These are phyloP conservation scores for Fusarium sp. DNA, from an alignment of 2,329 filamentous ascomycete species.

Conservation along the genomic window DNA sequence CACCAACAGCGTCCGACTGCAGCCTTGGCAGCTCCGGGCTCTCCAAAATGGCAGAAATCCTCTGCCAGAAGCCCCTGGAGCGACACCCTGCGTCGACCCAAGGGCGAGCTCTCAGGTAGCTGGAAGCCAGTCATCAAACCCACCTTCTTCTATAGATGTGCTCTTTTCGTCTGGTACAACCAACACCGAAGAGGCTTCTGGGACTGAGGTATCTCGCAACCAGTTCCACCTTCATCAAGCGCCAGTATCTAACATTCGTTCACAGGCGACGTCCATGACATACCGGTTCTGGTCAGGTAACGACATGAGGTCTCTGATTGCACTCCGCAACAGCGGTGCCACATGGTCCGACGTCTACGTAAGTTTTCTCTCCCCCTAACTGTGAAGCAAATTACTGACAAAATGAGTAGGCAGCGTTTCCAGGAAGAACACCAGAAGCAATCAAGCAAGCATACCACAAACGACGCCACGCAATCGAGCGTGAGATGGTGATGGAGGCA, in stretches of 20 bases:
- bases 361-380: rapidly evolving
- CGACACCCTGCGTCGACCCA: constrained; percentile 1
- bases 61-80: constrained; percentile 10
- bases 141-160: neutral
- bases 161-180: no score
- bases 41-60: constrained; percentile 11
- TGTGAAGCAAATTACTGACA: neutral
- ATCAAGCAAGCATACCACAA: constrained; percentile 26
- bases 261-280: neutral
- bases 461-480: constrained; percentile 9
- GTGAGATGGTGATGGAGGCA: constrained; percentile 2
- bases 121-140: rapidly evolving
- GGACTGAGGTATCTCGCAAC: neutral
- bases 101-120: no score
- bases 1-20: neutral
- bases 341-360: constrained; percentile 1
- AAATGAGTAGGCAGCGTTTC: neutral
- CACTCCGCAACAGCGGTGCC: neutral
- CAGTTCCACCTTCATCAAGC: no score
- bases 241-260: no score
- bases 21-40: constrained; percentile 14
- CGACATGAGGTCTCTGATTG: constrained; percentile 17
- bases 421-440: constrained; percentile 7
- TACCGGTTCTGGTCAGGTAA: constrained; percentile 19
- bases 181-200: rapidly evolving